These are phyloP conservation scores for Rhododendron henanense DNA, from an alignment of 148 eudicot species.

Conservation along the genomic window DNA sequence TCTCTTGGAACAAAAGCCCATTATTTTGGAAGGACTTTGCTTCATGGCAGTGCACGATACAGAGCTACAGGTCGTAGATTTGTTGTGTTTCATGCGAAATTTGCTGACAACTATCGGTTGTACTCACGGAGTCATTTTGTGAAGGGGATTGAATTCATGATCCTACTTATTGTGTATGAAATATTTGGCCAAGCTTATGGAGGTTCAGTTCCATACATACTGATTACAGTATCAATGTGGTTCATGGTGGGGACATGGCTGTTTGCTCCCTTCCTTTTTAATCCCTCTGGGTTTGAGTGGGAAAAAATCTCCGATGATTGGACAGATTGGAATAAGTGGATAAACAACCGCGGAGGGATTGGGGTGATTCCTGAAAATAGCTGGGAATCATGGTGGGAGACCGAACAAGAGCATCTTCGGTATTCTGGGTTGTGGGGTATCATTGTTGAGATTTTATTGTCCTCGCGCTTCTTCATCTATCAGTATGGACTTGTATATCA, in stretches of 20 bases:
- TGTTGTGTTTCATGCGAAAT: slow-evolving; percentile 72
- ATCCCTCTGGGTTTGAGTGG: slow-evolving; percentile 82
- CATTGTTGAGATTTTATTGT: slow-evolving; percentile 44
- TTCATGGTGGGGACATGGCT: slow-evolving; percentile 71
- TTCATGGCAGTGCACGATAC: slow-evolving; percentile 74
- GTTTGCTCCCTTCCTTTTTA: slow-evolving; percentile 72
- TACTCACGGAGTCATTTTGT: slow-evolving; percentile 75
- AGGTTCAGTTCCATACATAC: slow-evolving; percentile 40
- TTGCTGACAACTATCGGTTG: slow-evolving; percentile 63
- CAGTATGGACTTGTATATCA: slow-evolving; percentile 72
- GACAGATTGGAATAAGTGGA: slow-evolving; percentile 77
- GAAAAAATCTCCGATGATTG: slow-evolving; percentile 72
- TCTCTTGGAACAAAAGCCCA: slow-evolving; percentile 73
- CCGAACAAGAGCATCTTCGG: slow-evolving; percentile 58
- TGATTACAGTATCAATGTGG: slow-evolving; percentile 57
- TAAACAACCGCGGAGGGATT: slow-evolving; percentile 61
- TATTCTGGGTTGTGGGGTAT: slow-evolving; percentile 54
- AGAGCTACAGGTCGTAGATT: slow-evolving; percentile 74
- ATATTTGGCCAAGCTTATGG: slow-evolving; percentile 43
- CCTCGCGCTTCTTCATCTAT: slow-evolving; percentile 56
- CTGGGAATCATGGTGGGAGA: slow-evolving; percentile 90
- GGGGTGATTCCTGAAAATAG: slow-evolving; percentile 65
- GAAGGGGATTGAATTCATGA: slow-evolving; percentile 68
- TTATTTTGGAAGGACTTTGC: slow-evolving; percentile 65
- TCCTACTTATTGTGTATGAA: slow-evolving; percentile 53